A percentile compares a stretch with the other conserved stretches of the same genome.
Conservation (phyloP, 257 asterid species). For the Nicotiana tabacum region DNA sequence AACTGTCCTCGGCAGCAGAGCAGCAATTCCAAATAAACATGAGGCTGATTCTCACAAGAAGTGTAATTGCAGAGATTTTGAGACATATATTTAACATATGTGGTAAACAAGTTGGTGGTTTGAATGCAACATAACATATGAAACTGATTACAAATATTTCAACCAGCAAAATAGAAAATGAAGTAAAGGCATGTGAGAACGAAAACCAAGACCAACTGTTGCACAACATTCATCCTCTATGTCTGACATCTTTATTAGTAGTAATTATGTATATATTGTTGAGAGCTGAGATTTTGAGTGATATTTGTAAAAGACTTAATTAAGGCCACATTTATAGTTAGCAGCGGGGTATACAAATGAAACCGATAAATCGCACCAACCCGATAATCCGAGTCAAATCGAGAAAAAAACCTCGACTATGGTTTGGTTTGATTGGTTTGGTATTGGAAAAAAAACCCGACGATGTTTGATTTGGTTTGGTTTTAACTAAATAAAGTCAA, state of each 20-base stretch:
- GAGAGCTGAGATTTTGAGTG: not conserved
- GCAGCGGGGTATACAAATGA: too few relatives aligned
- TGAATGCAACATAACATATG: not conserved
- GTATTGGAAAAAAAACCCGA: too few relatives aligned
- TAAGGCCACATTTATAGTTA: too few relatives aligned
- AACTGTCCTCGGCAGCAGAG: not conserved
- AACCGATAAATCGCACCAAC: too few relatives aligned
- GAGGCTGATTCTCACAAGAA: not conserved
- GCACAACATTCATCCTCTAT: not conserved
- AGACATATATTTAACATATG: not conserved
- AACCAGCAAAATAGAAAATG: not conserved
- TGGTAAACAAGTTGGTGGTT: not conserved
- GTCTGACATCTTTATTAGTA: not conserved
- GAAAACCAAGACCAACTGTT: not conserved
- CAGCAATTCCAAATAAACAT: not conserved
- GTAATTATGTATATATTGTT: too few relatives aligned
- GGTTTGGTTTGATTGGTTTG: too few relatives aligned
- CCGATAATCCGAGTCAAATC: too few relatives aligned
- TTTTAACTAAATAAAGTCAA: too few relatives aligned
- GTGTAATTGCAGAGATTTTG: not conserved
- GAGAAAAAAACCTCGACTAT: too few relatives aligned
- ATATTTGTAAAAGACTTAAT: too few relatives aligned
- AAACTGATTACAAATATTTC: not conserved
- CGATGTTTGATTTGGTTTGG: too few relatives aligned
- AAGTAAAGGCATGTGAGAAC: not conserved